Base-by-base conservation (phyloP, 176 grass and related monocot genomes). In the Tillandsia fasciculata region DNA sequence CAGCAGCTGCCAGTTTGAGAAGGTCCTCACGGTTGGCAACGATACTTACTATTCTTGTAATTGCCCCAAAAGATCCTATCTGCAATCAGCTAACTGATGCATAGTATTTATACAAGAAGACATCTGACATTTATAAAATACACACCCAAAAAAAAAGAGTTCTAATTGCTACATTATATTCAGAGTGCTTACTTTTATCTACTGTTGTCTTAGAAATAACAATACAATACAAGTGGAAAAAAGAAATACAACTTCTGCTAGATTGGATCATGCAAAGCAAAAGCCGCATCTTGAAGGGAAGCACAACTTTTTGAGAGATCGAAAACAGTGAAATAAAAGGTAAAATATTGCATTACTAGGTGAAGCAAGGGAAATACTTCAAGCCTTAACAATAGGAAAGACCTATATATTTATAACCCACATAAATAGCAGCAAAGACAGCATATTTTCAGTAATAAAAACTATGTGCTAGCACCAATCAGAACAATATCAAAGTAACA, bases 11-110 rank as follows among this genome's bases (percentile, higher is more conserved):
- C 63, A 99, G 72, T 82, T 90, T 87, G 24, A 90, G 68, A 64
- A 99, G 80, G 74, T 93, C 94, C 81, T 85, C 83, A 26, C 94
- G 81, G 49, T 86, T 99, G 77, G 73, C 76, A 42, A 99, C 82
- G 73, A 93, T 99, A 78, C 79, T 93, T 76, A 90, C 63, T 67
- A 93, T 93, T 71, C 89, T 88, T 63, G 94, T 99, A 76, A 99
- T 93, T 61, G 84, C 80, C 79, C 94, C 94, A 77, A 93, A 99
- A 63, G 94, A 99, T 80, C 94, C 94, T 79, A 93, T 90, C 94
- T 99, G 88, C 79, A 81, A 74, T 52, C 68, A 70, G 13, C 11
- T 18, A 42, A 56, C 64, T 33, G 53, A 56, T 28, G n/a, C 22
- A 53, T 53, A 59, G 51, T 26, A 47, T 53, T 51, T 53, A 56